Base-by-base conservation (phyloP, 2,329 filamentous ascomycete species). In the Pseudogymnoascus sp. region DNA sequence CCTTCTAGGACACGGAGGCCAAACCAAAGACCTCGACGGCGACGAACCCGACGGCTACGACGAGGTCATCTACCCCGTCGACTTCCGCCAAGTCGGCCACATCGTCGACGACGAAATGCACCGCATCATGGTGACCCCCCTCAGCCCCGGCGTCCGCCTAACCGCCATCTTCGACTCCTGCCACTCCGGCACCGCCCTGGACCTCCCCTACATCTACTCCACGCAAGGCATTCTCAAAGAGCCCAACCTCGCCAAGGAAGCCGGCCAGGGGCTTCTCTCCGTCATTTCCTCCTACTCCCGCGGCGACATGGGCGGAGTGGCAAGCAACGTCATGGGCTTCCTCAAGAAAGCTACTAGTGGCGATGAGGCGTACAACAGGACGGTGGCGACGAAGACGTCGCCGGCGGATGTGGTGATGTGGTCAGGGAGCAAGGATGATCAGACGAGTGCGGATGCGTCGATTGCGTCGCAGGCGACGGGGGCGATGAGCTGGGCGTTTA, bases 401-500 rank as follows among this genome's bases (percentile, higher is more conserved):
- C 89, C 93, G 1, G 95, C 95, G 42, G 95, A 99, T 76, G 95
- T 99, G 34, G 86, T 99, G 74, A 96, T 97, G 90, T 96, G 93
- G 89, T 96, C 91, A 66, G 95, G 95, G 64, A 96, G 91, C 79
- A 97, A 96, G 77, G 95, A 99, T 73, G 86, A 88, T 66, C 95
- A 97, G 78, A 99, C 95, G 69, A 96, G 92, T 64, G 90, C 91
- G 77, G 95, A 99, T 75, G 93, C 95, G 11, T 90, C 87, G 28
- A 97, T 97, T 69, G 85, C 83, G 46, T 87, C 91, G 63, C 84
- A 97, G 78, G 93, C 95, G 36, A 99, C 95, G 0, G 95, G 95
- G 63, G 95, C 95, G 75, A 97, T 99, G 95, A 96, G 92, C 3
- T 97, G 90, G 86, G 95, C 95, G 1, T 99, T 99, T 75, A 95